phyloP scores from a whole-genome alignment of 2,329 filamentous ascomycete genomes.

The Phialocephala subalpina region DNA sequence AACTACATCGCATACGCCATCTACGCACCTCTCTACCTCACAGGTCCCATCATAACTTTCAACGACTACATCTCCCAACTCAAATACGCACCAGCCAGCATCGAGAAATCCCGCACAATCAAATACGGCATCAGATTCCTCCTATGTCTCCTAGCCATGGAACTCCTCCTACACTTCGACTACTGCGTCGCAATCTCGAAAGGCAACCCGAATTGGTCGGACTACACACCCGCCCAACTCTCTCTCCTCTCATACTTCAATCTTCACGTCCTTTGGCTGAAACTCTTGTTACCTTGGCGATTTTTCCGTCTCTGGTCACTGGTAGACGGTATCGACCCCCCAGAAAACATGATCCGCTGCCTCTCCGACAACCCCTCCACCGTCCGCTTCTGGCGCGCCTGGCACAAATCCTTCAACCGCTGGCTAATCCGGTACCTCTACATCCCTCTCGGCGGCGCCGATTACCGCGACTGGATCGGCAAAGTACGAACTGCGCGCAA shows the following conservation, averaged over 20 bases:
- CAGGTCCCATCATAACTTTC: slow-evolving; percentile 94
- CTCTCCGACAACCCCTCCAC: slow-evolving; percentile 95
- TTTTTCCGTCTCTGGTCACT: slow-evolving; percentile 98
- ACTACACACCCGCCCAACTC: slow-evolving; percentile 87
- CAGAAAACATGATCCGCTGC: slow-evolving; percentile 98
- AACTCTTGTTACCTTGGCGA: slow-evolving; percentile 96
- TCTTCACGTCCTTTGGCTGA: slow-evolving; percentile 96
- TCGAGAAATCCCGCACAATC: slow-evolving; percentile 74
- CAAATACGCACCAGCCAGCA: slow-evolving; percentile 75
- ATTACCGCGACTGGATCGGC: slow-evolving; percentile 54
- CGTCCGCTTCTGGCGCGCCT: slow-evolving; percentile 91
- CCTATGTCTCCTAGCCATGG: slow-evolving; percentile 85
- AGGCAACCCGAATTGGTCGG: slow-evolving; percentile 77
- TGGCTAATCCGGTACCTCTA: slow-evolving; percentile 96
- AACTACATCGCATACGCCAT: slow-evolving; percentile 91
- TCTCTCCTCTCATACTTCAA: slow-evolving; percentile 95
- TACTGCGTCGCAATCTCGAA: slow-evolving; percentile 95
- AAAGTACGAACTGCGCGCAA: slow-evolving; percentile 72
- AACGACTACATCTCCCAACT: slow-evolving; percentile 95
- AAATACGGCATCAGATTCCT: slow-evolving; percentile 87
- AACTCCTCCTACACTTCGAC: slow-evolving; percentile 88
- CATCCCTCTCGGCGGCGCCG: slow-evolving; percentile 82
- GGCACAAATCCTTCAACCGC: slow-evolving; percentile 95
- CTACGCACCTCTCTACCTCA: slow-evolving; percentile 92
- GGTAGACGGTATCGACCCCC: slow-evolving; percentile 89